Conservation (phyloP, 257 asterid species). For the Fraxinus anomala region DNA sequence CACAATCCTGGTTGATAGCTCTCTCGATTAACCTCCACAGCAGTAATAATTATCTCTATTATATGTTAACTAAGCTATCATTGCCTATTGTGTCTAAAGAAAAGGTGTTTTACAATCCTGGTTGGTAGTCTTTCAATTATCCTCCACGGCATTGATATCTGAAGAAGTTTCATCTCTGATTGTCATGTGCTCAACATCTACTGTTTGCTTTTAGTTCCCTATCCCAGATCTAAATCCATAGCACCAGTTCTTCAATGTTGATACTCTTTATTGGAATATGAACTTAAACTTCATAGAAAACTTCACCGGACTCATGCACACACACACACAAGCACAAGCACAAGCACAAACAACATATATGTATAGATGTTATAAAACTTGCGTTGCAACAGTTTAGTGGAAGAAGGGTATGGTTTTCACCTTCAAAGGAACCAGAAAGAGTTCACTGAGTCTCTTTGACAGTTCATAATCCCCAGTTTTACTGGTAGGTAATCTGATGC, state of each 20-base stretch:
- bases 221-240: neutral
- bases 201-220: neutral
- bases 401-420: conserved; percentile 76
- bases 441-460: conserved; percentile 56
- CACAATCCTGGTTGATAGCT: neutral
- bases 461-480: conserved; percentile 77
- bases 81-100: neutral
- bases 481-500: conserved; percentile 64
- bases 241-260: neutral
- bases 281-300: neutral
- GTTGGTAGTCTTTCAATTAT: neutral
- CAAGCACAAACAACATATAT: neutral
- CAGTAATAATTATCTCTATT: neutral
- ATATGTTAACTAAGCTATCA: neutral
- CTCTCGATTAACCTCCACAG: neutral
- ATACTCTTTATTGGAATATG: neutral
- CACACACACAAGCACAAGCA: neutral
- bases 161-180: neutral
- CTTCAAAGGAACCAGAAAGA: conserved; percentile 56
- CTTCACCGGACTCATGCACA: neutral
- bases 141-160: neutral
- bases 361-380: neutral
- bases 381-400: conserved; percentile 55
- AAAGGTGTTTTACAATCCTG: neutral
- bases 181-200: neutral